Evolutionary conservation across 179 eudicot species (phyloP), one percentile per base, ranked within the genome.

Genomic region (Silene noctiflora): DNA sequence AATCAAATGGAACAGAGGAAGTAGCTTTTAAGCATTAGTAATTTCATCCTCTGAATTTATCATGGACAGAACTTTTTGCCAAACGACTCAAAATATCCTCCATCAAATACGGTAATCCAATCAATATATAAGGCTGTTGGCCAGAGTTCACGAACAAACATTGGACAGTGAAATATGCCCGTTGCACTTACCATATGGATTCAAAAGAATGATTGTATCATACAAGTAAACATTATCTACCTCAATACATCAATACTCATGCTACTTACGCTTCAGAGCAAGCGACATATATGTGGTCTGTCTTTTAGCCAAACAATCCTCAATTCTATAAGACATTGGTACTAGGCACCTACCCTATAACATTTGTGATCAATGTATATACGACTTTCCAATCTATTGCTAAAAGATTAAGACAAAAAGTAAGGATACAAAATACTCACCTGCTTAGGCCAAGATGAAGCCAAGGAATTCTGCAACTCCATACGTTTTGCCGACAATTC

Each of bases 401-500:
- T 60, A 31, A 25, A 10, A 33, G 68, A 6, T 20, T 39, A 4
- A 67, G 77, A 51, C 3, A 51, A 33, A 77, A 62, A 39, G 13
- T 19, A 21, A 11, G 44, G 29, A 59, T 66, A 72, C 61, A 44
- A 48, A 74, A 56, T 62, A 87, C 96, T 86, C 80, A 96, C 99
- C 86, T 93, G 99, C 82, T 93, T 96, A 24, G 99, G 99, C 99
- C 98, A 96, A 53, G 91, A 89, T 53, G 97, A 96, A 77, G 98
- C 85, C 74, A 96, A 81, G 0, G 98, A 85, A 85, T 93, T 96
- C 79, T 96, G 98, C 81, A 96, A 86, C 82, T 96, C 96, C 92
- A 91, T 87, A 65, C 97, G 98, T 83, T 88, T 96, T 71, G 83
- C 76, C 76, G 88, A 86, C 82, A 96, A 85, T 76, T 93, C 97